Evolutionary conservation across 495 filamentous ascomycete genomes (phyloP), one percentile per base, ranked within the genome.

Genomic region (Trichoderma erinaceum): DNA sequence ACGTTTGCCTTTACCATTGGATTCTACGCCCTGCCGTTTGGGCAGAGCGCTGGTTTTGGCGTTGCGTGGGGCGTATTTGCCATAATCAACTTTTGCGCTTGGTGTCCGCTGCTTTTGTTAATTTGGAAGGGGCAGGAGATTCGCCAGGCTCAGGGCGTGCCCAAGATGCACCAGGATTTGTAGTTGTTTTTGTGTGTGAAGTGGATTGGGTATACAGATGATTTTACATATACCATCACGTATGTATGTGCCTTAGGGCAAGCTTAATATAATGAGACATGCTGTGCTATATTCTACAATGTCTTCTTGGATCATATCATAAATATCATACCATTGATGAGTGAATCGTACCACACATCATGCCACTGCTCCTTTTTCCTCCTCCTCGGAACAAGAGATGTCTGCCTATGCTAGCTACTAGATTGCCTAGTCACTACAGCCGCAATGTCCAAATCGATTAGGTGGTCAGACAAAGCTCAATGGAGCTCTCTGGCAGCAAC

Each of bases 11-110:
- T 74, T 46, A 71, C 63, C 27, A 71, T 73, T 50, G 71, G 71
- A 15, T 74, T 74, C 48, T 74, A 72, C 35, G 71, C 71, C 16
- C 29, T 73, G 61, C 71, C 69, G 0, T 71, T 73, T 61, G 66
- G 73, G 16, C 50, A 70, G 50, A 67, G 61, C 15, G 64, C 35
- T 11, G 73, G 73, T 10, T 75, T 67, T 50, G 71, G 73, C 38
- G 68, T 69, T 15, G 66, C 71, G 11, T 75, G 71, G 61, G 69
- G 68, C 23, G 66, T 64, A 5, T 67, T 73, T 43, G 73, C 69
- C 23, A 68, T 68, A 16, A 71, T 72, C 63, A 73, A 73, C 61
- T 66, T 72, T 29, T 63, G 69, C 11, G 44, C 70, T 0, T 64
- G 69, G 29, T 25, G 71, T n/a, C 71, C 73, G 16, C 66, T 74